Conservation (phyloP, 2,329 filamentous ascomycete species). For the Phyllosticta capitalensis region DNA sequence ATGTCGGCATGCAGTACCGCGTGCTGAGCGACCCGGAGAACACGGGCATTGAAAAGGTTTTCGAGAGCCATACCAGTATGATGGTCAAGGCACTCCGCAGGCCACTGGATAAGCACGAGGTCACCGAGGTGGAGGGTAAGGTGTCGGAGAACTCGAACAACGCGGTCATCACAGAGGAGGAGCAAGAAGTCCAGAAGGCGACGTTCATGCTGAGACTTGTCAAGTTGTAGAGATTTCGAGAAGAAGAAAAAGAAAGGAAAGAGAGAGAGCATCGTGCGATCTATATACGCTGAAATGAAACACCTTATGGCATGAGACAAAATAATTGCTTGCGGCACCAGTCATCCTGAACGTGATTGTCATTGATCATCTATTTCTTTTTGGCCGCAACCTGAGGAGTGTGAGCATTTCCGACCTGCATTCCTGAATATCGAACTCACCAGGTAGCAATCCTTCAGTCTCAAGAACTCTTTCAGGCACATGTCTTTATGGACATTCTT, state of each 20-base stretch:
- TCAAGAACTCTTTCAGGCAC: constrained; percentile 76
- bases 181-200: constrained; percentile 77
- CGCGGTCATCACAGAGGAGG: constrained; percentile 65
- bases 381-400: neutral
- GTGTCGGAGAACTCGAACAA: constrained; percentile 42
- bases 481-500: constrained; percentile 85
- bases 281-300: neutral
- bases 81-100: constrained; percentile 73
- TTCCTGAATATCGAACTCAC: constrained; percentile 39
- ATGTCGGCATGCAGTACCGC: constrained; percentile 88
- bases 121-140: constrained; percentile 51
- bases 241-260: neutral
- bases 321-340: neutral
- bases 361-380: neutral
- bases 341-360: neutral
- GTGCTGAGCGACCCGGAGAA: constrained; percentile 71
- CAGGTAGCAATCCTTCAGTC: constrained; percentile 76
- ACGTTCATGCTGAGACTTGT: constrained; percentile 68
- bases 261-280: neutral
- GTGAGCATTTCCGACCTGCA: neutral
- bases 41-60: constrained; percentile 60
- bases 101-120: constrained; percentile 61
- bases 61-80: constrained; percentile 54
- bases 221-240: constrained; percentile 41
- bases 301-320: neutral